Evolutionary conservation across 495 filamentous ascomycete genomes (phyloP), one percentile per base, ranked within the genome.

Genomic region (Lophiostoma macrostomum): DNA sequence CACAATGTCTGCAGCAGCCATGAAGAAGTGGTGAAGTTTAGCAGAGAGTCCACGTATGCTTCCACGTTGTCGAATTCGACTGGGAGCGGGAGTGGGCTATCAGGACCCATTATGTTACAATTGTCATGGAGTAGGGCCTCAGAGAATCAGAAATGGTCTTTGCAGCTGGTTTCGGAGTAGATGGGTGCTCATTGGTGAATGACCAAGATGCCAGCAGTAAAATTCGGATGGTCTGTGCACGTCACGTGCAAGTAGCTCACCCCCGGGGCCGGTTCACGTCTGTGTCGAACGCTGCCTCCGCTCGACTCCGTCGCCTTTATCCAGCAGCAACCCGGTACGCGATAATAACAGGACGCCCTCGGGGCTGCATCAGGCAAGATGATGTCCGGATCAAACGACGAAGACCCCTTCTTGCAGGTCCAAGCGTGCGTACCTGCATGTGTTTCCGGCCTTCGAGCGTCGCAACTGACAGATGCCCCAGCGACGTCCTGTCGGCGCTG

Each of bases 1-100:
- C 90, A 95, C 42, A 97, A 76, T 35, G 83, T 86, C 60, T 86
- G 86, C 63, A 96, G 90, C n/a, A 90, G 76, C 27, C 81, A 77
- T 18, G 84, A 85, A 18, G 82, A 82, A 6, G 82, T 84, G 11
- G 80, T 77, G 65, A 97, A 95, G 40, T 76, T 55, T 16, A 97
- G 76, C 8, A 96, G 80, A 20, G 82, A 84, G 35, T 87, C 75
- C 32, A 96, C 80, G 64, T 95, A 97, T 22, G 76, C 73, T 25
- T 95, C 85, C 1, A 76, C 69, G 57, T 73, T 69, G 27, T 70
- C 60, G 70, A 84, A 87, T 39, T 73, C 75, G 1, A 71, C 67
- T 16, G 75, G 64, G 58, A 82, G 67, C 20, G 87, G 87, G 23
- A 90, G 75, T 24, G 77, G 73, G 10, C 61, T 67, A 36, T 68